Base-by-base conservation (phyloP, 768 basidiomycete species). In the Mycena pura region DNA sequence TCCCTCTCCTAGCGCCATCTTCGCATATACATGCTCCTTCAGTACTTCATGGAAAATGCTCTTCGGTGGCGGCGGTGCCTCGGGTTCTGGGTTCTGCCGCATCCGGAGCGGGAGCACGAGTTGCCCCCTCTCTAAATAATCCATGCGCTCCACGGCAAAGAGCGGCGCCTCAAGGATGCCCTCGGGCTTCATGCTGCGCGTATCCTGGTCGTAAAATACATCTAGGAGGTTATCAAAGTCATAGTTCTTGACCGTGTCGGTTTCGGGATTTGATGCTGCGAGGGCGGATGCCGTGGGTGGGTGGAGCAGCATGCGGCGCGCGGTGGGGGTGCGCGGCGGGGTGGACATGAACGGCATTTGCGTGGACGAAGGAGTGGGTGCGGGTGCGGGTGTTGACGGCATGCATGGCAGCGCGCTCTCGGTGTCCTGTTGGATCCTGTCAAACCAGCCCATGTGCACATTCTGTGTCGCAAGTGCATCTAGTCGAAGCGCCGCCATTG, bases 21-120 rank as follows among this genome's bases (percentile, higher is more conserved):
- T 15, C 50, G 51, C 56, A 47, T 25, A 54, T 5, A 65, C 60
- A 40, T 62, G 55, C 25, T 40, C 8, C 39, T 21, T 19, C 14
- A 65, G 56, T 21, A 31, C 56, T 17, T 61, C 55, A 41, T 61
- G 31, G 51, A 65, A 65, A 24, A 65, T 61, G 50, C 55, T 49
- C 40, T 44, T 34, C 32, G 51, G 64, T 6, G 64, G 64, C 36
- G 59, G 59, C 2, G 59, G 50, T 21, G 7, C 5, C 28, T 22
- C 21, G 39, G 19, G 45, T 39, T 52, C 22, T 5, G 54, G 55
- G 8, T n/a, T 31, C 55, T 47, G 27, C 14, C 15, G 24, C 45
- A 58, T 32, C 11, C 22, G 55, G 25, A 48, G 51, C 45, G 55
- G 9, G 43, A 50, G 44, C 54, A 41, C 60, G 38, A 52, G 38